Evolutionary conservation across 768 basidiomycete genomes (phyloP).

Genomic region (Termitomyces sp.): DNA sequence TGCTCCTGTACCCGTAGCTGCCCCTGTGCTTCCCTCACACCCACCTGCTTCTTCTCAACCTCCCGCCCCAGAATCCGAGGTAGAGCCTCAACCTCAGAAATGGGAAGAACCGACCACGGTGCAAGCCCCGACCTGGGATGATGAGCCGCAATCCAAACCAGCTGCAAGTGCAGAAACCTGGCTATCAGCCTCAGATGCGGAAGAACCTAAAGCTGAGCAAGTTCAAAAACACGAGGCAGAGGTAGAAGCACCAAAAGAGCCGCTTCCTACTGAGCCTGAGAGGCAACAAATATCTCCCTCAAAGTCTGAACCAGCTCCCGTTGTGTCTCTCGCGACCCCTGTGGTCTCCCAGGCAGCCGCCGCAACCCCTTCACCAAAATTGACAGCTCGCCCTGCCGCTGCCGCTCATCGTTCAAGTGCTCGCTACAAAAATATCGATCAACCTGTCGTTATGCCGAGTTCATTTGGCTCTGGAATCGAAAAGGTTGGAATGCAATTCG

Average conservation of each 20-base stretch:
- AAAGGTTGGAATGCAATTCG: conserved; percentile 89
- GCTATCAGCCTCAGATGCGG: conserved; percentile 25
- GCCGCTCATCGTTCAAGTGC: conserved; percentile 53
- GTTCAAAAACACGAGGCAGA: conserved; percentile 24
- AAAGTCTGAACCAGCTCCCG: conserved; percentile 33
- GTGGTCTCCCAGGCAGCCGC: conserved; percentile 31
- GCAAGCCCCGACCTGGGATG: conserved; percentile 68
- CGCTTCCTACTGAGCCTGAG: conserved; percentile 25
- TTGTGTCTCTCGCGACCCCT: conserved; percentile 26
- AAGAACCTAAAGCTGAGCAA: conserved; percentile 15
- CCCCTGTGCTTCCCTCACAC: conserved; percentile 18
- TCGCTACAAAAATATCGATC: conserved; percentile 70
- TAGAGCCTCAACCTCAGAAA: conserved; percentile 33
- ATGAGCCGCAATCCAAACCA: conserved; percentile 48
- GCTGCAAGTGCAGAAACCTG: conserved; percentile 30
- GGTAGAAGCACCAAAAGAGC: conserved; percentile 26
- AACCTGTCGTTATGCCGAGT: conserved; percentile 78
- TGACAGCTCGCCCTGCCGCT: conserved; percentile 49
- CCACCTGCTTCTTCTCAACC: conserved; percentile 29
- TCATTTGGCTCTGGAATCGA: conserved; percentile 62
- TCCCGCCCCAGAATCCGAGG: conserved; percentile 27
- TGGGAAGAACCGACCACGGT: conserved; percentile 77
- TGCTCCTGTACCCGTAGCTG: conserved; percentile 19
- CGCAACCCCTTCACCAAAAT: conserved; percentile 45
- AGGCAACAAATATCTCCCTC: conserved; percentile 21